Conservation (phyloP, 768 basidiomycete genomes). For the Pholiota molesta region DNA sequence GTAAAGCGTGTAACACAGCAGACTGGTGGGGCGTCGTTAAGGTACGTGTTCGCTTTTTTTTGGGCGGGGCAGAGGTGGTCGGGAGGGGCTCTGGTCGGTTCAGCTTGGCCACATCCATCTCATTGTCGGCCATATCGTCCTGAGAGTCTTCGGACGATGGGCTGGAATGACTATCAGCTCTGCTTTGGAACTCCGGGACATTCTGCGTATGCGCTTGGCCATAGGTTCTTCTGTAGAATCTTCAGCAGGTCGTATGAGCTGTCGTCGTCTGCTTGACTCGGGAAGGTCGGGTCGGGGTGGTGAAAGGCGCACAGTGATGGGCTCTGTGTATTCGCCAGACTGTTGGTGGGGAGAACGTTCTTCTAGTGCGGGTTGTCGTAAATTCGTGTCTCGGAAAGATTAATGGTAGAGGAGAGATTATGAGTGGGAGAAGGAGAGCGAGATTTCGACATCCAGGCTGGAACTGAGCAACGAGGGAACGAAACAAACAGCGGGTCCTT, state of each 20-base stretch:
- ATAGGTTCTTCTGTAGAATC: constrained; percentile 38
- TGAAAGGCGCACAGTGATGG: constrained; percentile 30
- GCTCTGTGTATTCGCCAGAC: constrained; percentile 27
- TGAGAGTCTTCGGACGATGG: constrained; percentile 52
- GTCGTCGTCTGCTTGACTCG: constrained; percentile 17
- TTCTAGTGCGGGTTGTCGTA: constrained; percentile 36
- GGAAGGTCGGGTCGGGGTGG: constrained; percentile 27
- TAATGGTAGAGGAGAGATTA: constrained; percentile 19
- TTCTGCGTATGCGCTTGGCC: constrained; percentile 46
- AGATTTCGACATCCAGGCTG: constrained; percentile 52
- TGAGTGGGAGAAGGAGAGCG: constrained; percentile 46
- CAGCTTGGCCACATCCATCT: constrained; percentile 49
- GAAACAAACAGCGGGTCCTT: constrained; percentile 37
- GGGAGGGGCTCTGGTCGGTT: constrained; percentile 42
- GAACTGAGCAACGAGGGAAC: constrained; percentile 31
- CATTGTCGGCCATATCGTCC: constrained; percentile 61
- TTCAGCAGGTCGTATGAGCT: constrained; percentile 30
- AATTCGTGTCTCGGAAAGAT: constrained; percentile 36
- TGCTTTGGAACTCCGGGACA: constrained; percentile 30
- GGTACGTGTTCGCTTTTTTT: constrained; percentile 83
- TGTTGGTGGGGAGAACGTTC: constrained; percentile 16
- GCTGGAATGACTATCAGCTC: constrained; percentile 35
- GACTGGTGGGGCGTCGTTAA: constrained; percentile 89
- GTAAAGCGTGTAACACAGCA: constrained; percentile 81
- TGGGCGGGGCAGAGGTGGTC: constrained; percentile 49